Evolutionary conservation across 768 basidiomycete genomes (phyloP), one percentile per base, ranked within the genome.

Genomic region (Phlebiopsis gigantea): DNA sequence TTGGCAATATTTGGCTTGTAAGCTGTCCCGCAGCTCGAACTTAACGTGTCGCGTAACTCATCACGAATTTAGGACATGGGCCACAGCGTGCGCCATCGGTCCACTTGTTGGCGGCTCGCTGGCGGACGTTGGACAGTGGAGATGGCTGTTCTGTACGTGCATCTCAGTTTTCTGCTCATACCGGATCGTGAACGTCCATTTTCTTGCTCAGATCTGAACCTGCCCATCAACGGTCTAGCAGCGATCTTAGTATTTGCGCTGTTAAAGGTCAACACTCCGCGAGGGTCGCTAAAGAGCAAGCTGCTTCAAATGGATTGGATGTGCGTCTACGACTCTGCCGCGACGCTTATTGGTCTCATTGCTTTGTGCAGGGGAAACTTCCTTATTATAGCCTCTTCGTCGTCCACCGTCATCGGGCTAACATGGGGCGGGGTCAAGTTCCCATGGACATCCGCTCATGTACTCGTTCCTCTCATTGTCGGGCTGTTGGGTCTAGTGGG

Each of bases 351-450:
- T 22, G 10, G 39, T 49, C 22, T 49, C 34, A 4, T 44, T 10
- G 12, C 5, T 28, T 34, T 41, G 7, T 30, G 3, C 22, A 75
- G 72, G 15, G 74, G 74, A 1, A 75, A 74, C 56, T n/a, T 63
- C 8, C 59, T 76, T 19, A 63, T 73, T 50, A 65, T 74, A 29
- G 63, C 59, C 15, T 64, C 66, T 0, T 64, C 71, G 0, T 67
- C 68, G 1, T 60, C 66, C 0, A 57, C 61, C 15, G 64, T 74
- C 31, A 59, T 77, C 57, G 75, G 67, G 2, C 59, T 79, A 8
- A 75, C 74, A 2, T 77, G 72, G 71, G 78, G 71, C 21, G 78
- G 75, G 19, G 62, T 70, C 39, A 49, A 62, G 3, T 75, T 73
- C 66, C 43, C 72, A 0, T 79, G 78, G 78, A 43, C 50, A 5